Conservation (phyloP, 148 eudicot species). For the Euryodendron excelsum region DNA sequence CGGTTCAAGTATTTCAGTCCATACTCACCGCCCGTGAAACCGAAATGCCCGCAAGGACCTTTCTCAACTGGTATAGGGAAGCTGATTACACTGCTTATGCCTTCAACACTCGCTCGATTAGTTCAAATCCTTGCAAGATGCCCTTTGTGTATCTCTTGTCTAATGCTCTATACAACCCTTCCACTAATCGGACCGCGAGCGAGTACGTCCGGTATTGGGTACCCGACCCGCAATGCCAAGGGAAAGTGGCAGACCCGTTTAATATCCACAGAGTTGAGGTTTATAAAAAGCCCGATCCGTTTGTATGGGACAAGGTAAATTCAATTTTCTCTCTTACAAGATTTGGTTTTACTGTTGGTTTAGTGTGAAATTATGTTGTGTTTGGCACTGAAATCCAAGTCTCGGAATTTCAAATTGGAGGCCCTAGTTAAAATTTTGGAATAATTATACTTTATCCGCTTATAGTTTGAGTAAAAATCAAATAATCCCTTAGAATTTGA, state of each 20-base stretch:
- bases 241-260: conserved; percentile 24
- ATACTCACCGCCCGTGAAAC: conserved; percentile 34
- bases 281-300: conserved; percentile 47
- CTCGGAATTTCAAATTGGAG: too few species aligned
- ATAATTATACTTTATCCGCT: too few species aligned
- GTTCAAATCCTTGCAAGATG: conserved; percentile 37
- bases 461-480: too few species aligned
- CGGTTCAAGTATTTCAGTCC: conserved; percentile 44
- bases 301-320: conserved; percentile 56
- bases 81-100: conserved; percentile 27
- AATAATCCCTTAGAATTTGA: too few species aligned
- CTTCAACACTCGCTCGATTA: conserved; percentile 39
- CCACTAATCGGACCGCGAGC: conserved; percentile 20
- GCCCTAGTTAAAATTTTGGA: too few species aligned
- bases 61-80: conserved; percentile 38
- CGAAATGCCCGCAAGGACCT: conserved; percentile 46
- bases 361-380: too few species aligned
- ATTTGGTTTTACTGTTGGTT: too few species aligned
- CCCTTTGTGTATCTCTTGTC: conserved; percentile 36
- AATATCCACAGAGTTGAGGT: conserved; percentile 31
- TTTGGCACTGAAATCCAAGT: too few species aligned
- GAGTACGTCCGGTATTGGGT: conserved; percentile 20
- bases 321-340: too few species aligned
- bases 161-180: conserved; percentile 6
- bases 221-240: conserved; percentile 25